Conservation (phyloP, 352 stramenopile genomes). For the Globisporangium cederbergense region DNA sequence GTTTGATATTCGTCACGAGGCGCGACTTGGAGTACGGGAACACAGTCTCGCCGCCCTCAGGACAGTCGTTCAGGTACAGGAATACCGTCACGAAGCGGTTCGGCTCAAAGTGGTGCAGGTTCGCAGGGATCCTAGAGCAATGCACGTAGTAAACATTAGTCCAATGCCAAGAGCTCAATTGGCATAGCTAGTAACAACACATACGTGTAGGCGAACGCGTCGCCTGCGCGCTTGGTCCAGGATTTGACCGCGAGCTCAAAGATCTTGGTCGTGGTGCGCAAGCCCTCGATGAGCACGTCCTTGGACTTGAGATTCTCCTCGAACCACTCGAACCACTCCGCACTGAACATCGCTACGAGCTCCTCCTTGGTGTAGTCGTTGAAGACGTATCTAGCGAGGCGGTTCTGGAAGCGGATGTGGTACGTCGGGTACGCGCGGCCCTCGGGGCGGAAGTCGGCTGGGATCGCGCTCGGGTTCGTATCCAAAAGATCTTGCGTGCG, state of each 20-base stretch:
- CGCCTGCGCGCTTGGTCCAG: constrained; percentile 48
- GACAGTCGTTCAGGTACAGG: constrained; percentile 93
- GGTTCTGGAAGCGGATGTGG: constrained; percentile 53
- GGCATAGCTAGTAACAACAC: neutral
- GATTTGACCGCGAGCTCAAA: constrained; percentile 46
- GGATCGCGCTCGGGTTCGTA: constrained; percentile 29
- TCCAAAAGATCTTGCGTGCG: constrained; percentile 49
- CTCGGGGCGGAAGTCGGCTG: constrained; percentile 29
- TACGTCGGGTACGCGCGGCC: constrained; percentile 55
- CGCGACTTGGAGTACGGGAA: constrained; percentile 84
- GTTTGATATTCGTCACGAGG: constrained; percentile 52
- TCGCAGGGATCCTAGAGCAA: constrained; percentile 28
- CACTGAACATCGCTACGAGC: constrained; percentile 29
- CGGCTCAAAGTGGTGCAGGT: constrained; percentile 60
- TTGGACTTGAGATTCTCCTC: constrained; percentile 38
- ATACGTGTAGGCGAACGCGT: constrained; percentile 40
- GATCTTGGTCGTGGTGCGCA: constrained; percentile 28
- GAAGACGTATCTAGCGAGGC: constrained; percentile 42
- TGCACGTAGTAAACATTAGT: constrained; percentile 1
- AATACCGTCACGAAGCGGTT: constrained; percentile 95
- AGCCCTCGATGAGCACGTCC: constrained; percentile 48
- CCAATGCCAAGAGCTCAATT: neutral
- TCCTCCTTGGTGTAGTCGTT: constrained; percentile 44
- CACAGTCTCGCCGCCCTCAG: constrained; percentile 91
- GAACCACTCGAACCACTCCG: constrained; percentile 51